phyloP scores from a whole-genome alignment of 1,284 basidiomycete species.

The Ceratobasidium sp. region DNA sequence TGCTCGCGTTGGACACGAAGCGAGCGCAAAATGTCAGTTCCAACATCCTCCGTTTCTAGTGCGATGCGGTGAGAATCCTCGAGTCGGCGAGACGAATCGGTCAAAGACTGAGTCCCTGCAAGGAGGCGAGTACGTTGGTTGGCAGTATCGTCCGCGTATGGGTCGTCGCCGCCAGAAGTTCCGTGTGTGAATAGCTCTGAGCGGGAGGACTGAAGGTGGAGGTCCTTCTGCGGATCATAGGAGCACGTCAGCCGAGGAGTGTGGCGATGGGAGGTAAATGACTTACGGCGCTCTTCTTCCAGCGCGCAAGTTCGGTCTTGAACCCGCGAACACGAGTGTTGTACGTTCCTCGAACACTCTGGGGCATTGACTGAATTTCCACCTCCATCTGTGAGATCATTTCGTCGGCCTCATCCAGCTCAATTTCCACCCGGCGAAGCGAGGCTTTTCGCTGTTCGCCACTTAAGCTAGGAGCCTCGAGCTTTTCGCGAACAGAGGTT shows the following conservation, averaged over 20 bases:
- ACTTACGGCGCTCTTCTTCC: conserved; percentile 76
- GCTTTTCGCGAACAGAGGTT: conserved; percentile 71
- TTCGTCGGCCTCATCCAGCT: conserved; percentile 98
- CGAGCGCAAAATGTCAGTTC: conserved; percentile 90
- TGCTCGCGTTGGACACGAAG: conserved; percentile 92
- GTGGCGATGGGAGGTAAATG: conserved; percentile 12
- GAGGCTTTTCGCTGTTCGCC: conserved; percentile 86
- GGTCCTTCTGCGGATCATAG: conserved; percentile 55
- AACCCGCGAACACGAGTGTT: conserved; percentile 75
- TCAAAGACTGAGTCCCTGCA: conserved; percentile 75
- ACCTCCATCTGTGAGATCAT: conserved; percentile 99
- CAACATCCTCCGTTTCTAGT: conserved; percentile 95
- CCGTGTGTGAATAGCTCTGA: conserved; percentile 57
- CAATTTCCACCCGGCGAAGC: conserved; percentile 89
- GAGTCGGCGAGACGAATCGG: conserved; percentile 82
- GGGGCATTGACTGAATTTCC: conserved; percentile 96
- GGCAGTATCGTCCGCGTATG: conserved; percentile 63
- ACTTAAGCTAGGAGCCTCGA: conserved; percentile 65
- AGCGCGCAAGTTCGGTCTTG: conserved; percentile 75
- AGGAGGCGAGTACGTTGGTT: conserved; percentile 83
- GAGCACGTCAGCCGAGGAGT: conserved; percentile 9
- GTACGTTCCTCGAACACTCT: conserved; percentile 80
- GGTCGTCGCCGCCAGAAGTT: conserved; percentile 76
- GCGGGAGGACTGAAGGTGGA: conserved; percentile 56
- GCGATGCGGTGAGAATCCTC: conserved; percentile 93